Base-by-base conservation (phyloP, 192 early-diverging fungal species). In the Spizellomyces punctatus region DNA sequence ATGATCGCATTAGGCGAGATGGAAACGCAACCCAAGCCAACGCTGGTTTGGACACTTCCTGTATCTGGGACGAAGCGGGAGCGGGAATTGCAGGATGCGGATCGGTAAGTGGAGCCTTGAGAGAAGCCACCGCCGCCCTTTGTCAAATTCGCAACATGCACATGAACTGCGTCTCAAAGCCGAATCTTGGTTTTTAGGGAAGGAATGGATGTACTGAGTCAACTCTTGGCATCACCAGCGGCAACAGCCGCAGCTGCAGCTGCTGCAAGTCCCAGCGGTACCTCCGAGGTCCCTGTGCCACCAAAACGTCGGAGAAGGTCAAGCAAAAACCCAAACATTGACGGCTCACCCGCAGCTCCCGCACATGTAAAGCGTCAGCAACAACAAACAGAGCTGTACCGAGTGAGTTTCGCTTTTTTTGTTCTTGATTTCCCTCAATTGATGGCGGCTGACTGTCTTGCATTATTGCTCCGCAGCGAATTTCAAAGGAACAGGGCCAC, bases 311-410 rank as follows among this genome's bases (percentile, higher is more conserved):
- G 67, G 16, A 48, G 67, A 58, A 19, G 67, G 10, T 69, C 67
- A 7, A 58, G 46, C 42, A 69, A 69, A 58, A 58, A 56, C 41
- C 52, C 27, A 2, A 69, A 19, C 54, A 58, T 58, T 19, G 54
- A 69, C 57, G 54, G 27, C 8, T 19, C 64, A 49, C 41, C 59
- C 59, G 43, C 64, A 36, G 27, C 27, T 36, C 27, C 27, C n/a
- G 14, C 17, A 17, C 67, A 52, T 16, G 50, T 69, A 16, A 69
- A 69, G 58, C 67, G 67, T n/a, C 67, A 69, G 43, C 67, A 69
- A 69, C 67, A 69, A 27, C 67, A 69, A 46, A 69, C 67, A n/a
- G 50, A 58, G 67, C 57, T 69, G 8, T 69, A 69, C 57, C 50
- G 67, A 41, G 50, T 54, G 17, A 54, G 50, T 36, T 36, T 36